Base-by-base conservation (phyloP, 2,329 filamentous ascomycete species). In the Hypomyces rosellus region DNA sequence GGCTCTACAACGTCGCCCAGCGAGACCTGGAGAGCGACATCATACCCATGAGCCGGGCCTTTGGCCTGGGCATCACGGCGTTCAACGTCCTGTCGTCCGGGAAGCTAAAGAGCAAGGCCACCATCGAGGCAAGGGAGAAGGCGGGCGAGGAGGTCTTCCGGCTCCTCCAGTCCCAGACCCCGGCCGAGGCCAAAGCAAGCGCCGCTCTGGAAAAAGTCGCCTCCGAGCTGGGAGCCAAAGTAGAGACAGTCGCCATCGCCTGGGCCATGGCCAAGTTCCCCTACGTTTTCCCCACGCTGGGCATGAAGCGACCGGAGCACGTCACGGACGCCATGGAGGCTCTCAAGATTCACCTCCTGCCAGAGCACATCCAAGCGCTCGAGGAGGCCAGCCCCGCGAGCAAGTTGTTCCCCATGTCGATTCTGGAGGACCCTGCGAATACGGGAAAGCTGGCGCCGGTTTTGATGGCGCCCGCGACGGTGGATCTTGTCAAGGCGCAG, bases 241-340 rank as follows among this genome's bases (percentile, higher is more conserved):
- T 54, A 30, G 54, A 53, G 9, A 54, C 51, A 36, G 49, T 60
- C 9, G 80, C 81, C 3, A 62, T 85, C 9, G 81, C 82, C 0
- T 85, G 84, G 54, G 74, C 84, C 2, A 71, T 82, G 67, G 71
- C 75, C 40, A 83, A 84, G 63, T 69, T 78, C 0, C 74, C 78
- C 0, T 75, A 82, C 57, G 75, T 84, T 5, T 81, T 82, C 59
- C 82, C 82, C 0, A 77, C 85, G 33, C 69, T 83, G 7, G 82
- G 81, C 4, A 78, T 78, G 0, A 70, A 81, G 4, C 84, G 80
- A 56, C 63, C 84, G 16, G 75, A 81, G 51, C 81, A 86, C 60
- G 62, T 85, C n/a, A 72, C 79, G 54, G 74, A 72, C 51, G 85
- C 84, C 55, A 81, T 85, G 55, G 71, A 77, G 53, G 77, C 78